Evolutionary conservation across 2,329 filamentous ascomycete species (phyloP).

Genomic region (Coniosporium tulheliwenetii): DNA sequence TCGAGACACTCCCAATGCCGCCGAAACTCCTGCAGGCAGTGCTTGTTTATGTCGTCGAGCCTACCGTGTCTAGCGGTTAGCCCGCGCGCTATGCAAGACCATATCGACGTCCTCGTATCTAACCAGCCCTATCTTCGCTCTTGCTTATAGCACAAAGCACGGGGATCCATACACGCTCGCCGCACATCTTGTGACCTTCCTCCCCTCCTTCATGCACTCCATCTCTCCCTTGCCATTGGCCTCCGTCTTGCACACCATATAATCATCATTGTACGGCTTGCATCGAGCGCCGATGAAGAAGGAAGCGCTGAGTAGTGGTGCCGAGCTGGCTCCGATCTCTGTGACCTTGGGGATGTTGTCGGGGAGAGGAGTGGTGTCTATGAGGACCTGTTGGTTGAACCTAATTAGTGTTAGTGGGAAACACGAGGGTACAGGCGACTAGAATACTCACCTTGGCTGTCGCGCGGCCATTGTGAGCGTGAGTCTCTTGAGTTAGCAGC

Average conservation of each 20-base stretch:
- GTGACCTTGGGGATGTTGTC: constrained; percentile 81
- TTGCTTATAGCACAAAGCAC: background rate
- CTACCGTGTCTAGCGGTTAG: constrained; percentile 27
- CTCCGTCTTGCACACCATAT: constrained; percentile 98
- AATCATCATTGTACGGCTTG: constrained; percentile 94
- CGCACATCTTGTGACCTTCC: constrained; percentile 92
- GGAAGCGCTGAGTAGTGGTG: constrained; percentile 76
- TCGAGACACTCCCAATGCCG: constrained; percentile 92
- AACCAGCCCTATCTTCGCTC: too few species aligned
- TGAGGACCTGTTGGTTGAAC: constrained; percentile 85
- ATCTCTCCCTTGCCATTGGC: constrained; percentile 80
- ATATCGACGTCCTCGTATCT: background rate
- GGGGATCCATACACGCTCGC: constrained; percentile 67
- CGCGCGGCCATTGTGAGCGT: constrained; percentile 42
- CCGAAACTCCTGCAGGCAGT: constrained; percentile 82
- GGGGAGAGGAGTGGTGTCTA: constrained; percentile 92
- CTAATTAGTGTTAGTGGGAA: constrained; percentile 30
- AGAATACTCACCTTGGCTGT: constrained; percentile 42
- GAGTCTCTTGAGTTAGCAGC: background rate
- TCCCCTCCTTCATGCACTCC: constrained; percentile 89
- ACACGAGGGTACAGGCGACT: constrained; percentile 1
- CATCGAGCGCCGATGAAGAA: constrained; percentile 97
- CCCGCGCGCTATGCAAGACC: background rate
- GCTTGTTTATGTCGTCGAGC: constrained; percentile 88
- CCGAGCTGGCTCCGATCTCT: constrained; percentile 86